Evolutionary conservation across 495 filamentous ascomycete species (phyloP).

Genomic region (Aspergillus baeticus): DNA sequence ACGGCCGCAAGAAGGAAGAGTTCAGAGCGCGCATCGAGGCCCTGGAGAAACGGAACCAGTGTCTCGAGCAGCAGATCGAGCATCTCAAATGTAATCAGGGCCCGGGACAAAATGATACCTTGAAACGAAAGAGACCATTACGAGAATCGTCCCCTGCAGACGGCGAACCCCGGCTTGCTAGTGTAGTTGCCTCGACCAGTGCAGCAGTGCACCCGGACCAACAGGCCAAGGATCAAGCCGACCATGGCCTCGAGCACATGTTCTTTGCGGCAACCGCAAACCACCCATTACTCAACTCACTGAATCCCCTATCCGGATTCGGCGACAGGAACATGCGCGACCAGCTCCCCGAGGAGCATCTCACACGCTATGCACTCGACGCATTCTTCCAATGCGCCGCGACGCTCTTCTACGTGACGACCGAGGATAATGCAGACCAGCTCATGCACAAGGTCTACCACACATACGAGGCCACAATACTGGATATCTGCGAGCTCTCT

Average conservation of each 20-base stretch:
- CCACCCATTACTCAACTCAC: neutral
- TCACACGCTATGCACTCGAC: neutral
- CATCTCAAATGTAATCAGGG: neutral
- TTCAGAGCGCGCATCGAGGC: neutral
- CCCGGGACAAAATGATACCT: neutral
- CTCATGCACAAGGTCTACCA: neutral
- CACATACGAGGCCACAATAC: neutral
- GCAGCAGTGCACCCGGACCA: too few relatives aligned
- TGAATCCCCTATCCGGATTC: too few relatives aligned
- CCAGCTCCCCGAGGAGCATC: too few relatives aligned
- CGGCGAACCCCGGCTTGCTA: too few relatives aligned
- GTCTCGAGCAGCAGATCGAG: neutral
- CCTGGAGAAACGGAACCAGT: neutral
- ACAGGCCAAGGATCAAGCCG: neutral
- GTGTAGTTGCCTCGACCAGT: too few relatives aligned
- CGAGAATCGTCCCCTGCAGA: too few relatives aligned
- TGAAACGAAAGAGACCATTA: too few relatives aligned
- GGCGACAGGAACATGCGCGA: too few relatives aligned
- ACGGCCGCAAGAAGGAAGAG: neutral
- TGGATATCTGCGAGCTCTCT: neutral
- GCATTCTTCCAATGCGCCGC: neutral
- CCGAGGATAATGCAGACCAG: neutral
- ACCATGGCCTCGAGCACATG: neutral
- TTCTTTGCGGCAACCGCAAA: neutral
- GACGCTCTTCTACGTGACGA: slow-evolving; percentile 1